Evolutionary conservation across 1,284 basidiomycete species (phyloP), one percentile per base, ranked within the genome.

Genomic region (Bondarzewia mesenterica): DNA sequence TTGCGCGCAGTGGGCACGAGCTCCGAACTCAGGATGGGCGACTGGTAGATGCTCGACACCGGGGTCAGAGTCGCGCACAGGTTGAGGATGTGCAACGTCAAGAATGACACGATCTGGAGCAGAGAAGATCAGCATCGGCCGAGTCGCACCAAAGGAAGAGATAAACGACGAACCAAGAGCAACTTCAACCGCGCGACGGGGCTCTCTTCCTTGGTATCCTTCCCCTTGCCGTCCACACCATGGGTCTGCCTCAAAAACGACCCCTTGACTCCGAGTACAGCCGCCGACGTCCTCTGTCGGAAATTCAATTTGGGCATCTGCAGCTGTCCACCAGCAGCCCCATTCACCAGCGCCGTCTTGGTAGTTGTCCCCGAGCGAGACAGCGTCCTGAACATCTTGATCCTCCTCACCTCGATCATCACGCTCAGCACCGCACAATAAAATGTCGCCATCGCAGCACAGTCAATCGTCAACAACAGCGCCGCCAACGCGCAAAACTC

Each of bases 401-500:
- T 66, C 15, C 67, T 60, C 49, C 67, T 64, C 54, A 90, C 88
- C 74, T 98, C 95, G 57, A 98, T 86, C 88, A 98, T 96, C 63
- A 99, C 78, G 37, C 84, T 85, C 52, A 99, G 71, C 51, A 98
- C 82, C 2, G 90, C 85, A 1, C 89, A 78, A 63, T 94, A 89
- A 69, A 97, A 96, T 0, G 91, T 91, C 65, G 89, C 89, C 54
- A 97, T 79, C 65, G 93, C 78, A 44, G 93, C 61, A 65, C 93
- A 96, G 65, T 99, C 95, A 48, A 93, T 77, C 8, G 77, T 75
- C 47, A 99, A 75, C 47, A 92, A 79, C 29, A 98, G 67, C 1
- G 92, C 93, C 2, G 93, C 94, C 14, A 99, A 79, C 26, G 93
- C 89, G 65, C 95, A 99, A 60, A 98, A 96, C 66, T 99, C 94